Evolutionary conservation across 2,329 filamentous ascomycete genomes (phyloP), one percentile per base, ranked within the genome.

Genomic region (Aureobasidium lini): DNA sequence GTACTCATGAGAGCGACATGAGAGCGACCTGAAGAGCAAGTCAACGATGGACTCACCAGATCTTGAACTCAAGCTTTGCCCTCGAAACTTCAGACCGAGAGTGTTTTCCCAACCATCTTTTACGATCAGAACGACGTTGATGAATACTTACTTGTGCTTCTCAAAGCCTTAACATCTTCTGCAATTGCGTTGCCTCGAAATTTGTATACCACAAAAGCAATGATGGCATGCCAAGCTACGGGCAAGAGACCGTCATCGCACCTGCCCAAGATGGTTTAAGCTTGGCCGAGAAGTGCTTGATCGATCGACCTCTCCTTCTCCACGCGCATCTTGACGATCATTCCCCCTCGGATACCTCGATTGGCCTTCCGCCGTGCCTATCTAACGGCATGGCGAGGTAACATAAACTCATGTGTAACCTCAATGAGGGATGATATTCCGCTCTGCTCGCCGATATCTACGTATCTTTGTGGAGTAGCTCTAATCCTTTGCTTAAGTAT

Each of bases 191-290:
- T 47, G 44, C 13, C 46, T 32, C 32, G 29, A 34, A 34, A 34
- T 15, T 13, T 31, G 15, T 36, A 32, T 37, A 9, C 28, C 47
- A 49, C 47, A 37, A 49, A 50, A 40, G 34, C 18, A 16, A 18
- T n/a, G 6, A 1, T 42, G 16, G 29, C 13, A 23, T 52, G 48
- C 48, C 48, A 52, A 52, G 48, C 34, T 28, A 16, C 48, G 48
- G 48, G 34, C 48, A 52, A 52, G 18, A 5, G 29, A 6, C 18
- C 32, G 47, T 7, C 32, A 9, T 48, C 13, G 32, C 48, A 36
- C 48, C 48, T 52, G 34, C 48, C 48, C 48, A 52, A 40, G 13
- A 31, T n/a, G 48, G 48, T 13, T 29, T 52, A 52, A 52, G 48
- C 48, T 52, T 52, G 48, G 48, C 48, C 48, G 48, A 16, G 48